Conservation (phyloP, 192 early-diverging fungal genomes). For the Backusella sp. region DNA sequence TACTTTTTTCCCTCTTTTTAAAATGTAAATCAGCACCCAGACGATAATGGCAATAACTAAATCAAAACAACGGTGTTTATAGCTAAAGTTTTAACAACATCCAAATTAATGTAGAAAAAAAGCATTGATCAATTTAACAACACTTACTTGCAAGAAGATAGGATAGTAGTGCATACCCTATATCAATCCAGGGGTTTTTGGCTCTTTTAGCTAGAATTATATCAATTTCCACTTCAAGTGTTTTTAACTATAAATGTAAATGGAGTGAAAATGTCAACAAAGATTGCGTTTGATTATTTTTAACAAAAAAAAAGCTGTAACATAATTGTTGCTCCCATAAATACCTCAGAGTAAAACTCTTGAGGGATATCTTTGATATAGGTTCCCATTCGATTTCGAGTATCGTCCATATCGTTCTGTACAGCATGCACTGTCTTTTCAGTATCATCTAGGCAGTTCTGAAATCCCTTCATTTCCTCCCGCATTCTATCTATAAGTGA, state of each 20-base stretch:
- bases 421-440: conserved; percentile 22
- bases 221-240: conserved; percentile 33
- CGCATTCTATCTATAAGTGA: background rate
- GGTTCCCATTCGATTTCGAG: conserved; percentile 15
- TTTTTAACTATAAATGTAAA: conserved; percentile 27
- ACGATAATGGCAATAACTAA: conserved; percentile 17
- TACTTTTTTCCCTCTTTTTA: conserved; percentile 8
- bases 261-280: background rate
- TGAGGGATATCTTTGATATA: conserved; percentile 33
- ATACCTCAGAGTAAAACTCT: conserved; percentile 26
- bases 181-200: conserved; percentile 37
- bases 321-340: background rate
- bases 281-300: background rate
- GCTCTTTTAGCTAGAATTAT: conserved; percentile 34
- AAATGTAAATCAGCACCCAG: conserved; percentile 19
- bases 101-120: background rate
- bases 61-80: background rate
- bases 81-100: background rate
- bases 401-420: conserved; percentile 26
- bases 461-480: conserved; percentile 12
- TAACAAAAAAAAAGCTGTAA: background rate
- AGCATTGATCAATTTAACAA: background rate
- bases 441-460: conserved; percentile 9
- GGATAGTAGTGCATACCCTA: conserved; percentile 29
- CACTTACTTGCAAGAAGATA: conserved; percentile 32